Evolutionary conservation across 176 grass and related monocot genomes (phyloP), one percentile per base, ranked within the genome.

Genomic region (Zea luxurians): DNA sequence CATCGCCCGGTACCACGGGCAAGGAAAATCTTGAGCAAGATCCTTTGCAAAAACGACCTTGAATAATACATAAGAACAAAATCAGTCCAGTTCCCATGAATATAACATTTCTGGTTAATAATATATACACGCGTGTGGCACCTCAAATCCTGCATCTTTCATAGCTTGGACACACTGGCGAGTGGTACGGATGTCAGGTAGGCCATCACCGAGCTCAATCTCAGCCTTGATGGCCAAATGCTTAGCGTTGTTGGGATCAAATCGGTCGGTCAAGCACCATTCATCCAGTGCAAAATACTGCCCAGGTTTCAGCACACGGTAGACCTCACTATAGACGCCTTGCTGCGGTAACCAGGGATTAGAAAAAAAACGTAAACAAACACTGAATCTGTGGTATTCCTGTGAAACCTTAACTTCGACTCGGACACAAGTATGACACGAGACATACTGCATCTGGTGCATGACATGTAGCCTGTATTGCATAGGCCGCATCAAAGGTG

Each of bases 221-320:
- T 85, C 74, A 38, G 87, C 78, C 74, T 89, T 89, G 36, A 70
- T 82, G 48, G 55, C 64, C 77, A 37, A 5, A 36, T 89, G 87
- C 2, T 37, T 82, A 20, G 63, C 52, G 12, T 85, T 85, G 35
- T 27, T 73, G 6, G 87, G 50, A 82, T 89, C 78, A 53, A 78
- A 89, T 37, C 43, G 60, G 10, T 85, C 82, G 0, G 87, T 89
- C 65, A 82, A 62, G 78, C 87, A 82, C 78, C 78, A 82, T 20
- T 89, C 87, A 47, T 78, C 75, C 0, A 75, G 43, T 4, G 87
- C 87, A 62, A 85, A 89, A 81, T 38, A 78, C 13, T 82, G 82
- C 6, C 87, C 87, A 45, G 87, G 78, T 66, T 85, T 89, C 48
- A 89, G 61, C 60, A 85, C 87, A 37, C 87, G 62, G 37, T 61